Evolutionary conservation across 805 yeast genomes (phyloP).

Genomic region (Candida xiaguanensis): DNA sequence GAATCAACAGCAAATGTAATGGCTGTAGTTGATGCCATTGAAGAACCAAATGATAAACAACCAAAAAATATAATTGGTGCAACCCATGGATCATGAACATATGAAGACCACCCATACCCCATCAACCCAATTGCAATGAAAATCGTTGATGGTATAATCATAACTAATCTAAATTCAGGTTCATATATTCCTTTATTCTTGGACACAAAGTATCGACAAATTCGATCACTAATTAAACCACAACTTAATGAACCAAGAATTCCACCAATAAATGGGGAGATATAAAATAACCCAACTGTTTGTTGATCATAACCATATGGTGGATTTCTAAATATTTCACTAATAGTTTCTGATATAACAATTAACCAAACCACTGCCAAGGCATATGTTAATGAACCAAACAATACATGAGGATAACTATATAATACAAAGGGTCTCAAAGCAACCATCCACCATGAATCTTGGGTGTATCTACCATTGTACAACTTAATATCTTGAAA

Average conservation of each 20-base stretch:
- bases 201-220: constrained; percentile 43
- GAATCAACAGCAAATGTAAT: constrained; percentile 58
- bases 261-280: constrained; percentile 57
- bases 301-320: constrained; percentile 46
- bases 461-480: constrained; percentile 48
- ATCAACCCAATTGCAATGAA: constrained; percentile 49
- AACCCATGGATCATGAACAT: constrained; percentile 46
- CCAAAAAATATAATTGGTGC: constrained; percentile 58
- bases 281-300: constrained; percentile 50
- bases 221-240: constrained; percentile 46
- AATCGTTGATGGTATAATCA: constrained; percentile 48
- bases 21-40: constrained; percentile 58
- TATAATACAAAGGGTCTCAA: constrained; percentile 51
- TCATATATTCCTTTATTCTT: constrained; percentile 54
- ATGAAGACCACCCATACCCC: constrained; percentile 63
- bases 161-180: constrained; percentile 56
- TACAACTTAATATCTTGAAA: constrained; percentile 28
- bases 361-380: constrained; percentile 64
- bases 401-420: constrained; percentile 49
- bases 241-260: constrained; percentile 52
- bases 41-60: constrained; percentile 55
- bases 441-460: constrained; percentile 53
- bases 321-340: constrained; percentile 41
- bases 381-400: constrained; percentile 49
- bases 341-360: constrained; percentile 54